A percentile compares a stretch with the other conserved stretches of the same genome.
Evolutionary conservation across 139 green algal species (phyloP).

Genomic region (Dunaliella primolecta): DNA sequence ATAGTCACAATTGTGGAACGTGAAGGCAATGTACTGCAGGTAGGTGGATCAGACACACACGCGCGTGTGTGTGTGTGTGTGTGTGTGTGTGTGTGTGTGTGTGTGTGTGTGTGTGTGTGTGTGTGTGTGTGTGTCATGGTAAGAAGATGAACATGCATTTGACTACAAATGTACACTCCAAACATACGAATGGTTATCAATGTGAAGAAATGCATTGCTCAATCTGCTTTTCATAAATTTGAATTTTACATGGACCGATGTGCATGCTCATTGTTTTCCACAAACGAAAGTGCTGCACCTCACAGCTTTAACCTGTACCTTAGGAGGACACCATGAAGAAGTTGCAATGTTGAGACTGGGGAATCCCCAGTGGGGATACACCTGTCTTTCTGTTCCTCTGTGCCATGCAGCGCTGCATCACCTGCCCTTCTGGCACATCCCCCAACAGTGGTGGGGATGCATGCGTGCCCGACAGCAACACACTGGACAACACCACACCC

Average conservation of each 20-base stretch:
- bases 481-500: neutral
- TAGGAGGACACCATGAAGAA: no score
- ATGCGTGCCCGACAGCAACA: slow-evolving; percentile 1
- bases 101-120: neutral
- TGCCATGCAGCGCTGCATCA: slow-evolving; percentile 27
- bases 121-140: neutral
- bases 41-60: neutral
- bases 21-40: neutral
- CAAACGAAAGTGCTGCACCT: no score
- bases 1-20: neutral
- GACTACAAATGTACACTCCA: no score
- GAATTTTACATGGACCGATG: no score
- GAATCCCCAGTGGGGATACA: no score
- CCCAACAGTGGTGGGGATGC: slow-evolving; percentile 24
- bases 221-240: no score
- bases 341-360: no score
- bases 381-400: no score
- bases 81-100: neutral
- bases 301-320: no score
- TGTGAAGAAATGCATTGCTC: no score
- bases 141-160: neutral
- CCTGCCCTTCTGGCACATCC: slow-evolving; percentile 25
- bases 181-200: no score
- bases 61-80: neutral
- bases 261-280: no score